phyloP scores from a whole-genome alignment of 352 stramenopile genomes.

The Blastocystis sp. region DNA sequence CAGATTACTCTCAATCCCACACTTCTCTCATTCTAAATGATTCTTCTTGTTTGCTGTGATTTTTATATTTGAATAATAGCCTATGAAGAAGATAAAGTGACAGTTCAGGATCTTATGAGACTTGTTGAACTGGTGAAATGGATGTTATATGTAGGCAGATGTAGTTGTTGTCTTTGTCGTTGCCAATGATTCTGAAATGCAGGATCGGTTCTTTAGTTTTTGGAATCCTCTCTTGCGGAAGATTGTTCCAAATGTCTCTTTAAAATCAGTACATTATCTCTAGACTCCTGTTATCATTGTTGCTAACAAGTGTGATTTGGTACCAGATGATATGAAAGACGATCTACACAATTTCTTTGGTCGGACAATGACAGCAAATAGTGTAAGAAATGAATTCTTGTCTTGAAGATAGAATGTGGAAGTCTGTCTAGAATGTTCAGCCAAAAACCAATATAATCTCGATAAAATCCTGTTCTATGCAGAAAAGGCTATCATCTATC shows the following conservation, averaged over 20 bases:
- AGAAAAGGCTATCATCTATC: background rate
- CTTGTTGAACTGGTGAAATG: background rate
- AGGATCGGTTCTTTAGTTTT: background rate
- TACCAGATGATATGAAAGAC: background rate
- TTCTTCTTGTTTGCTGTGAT: slow-evolving; percentile 3
- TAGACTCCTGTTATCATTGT: slow-evolving; percentile 27
- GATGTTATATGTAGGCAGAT: background rate
- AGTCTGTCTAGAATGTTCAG: slow-evolving; percentile 42
- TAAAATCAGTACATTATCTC: background rate
- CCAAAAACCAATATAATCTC: slow-evolving; percentile 21
- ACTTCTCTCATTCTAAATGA: slow-evolving; percentile 11
- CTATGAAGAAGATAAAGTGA: background rate
- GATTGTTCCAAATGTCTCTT: background rate
- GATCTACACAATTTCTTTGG: background rate
- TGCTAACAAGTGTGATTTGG: background rate
- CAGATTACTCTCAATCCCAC: background rate
- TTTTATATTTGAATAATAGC: background rate
- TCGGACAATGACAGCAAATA: background rate
- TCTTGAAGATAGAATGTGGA: slow-evolving; percentile 36
- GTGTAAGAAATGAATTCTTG: background rate
- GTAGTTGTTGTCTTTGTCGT: slow-evolving; percentile 14
- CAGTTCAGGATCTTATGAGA: background rate
- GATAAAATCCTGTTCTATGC: slow-evolving; percentile 15
- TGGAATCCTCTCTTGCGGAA: background rate
- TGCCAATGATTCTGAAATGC: background rate